Conservation (phyloP, 2,329 filamentous ascomycete species). For the Penicillium sp. region DNA sequence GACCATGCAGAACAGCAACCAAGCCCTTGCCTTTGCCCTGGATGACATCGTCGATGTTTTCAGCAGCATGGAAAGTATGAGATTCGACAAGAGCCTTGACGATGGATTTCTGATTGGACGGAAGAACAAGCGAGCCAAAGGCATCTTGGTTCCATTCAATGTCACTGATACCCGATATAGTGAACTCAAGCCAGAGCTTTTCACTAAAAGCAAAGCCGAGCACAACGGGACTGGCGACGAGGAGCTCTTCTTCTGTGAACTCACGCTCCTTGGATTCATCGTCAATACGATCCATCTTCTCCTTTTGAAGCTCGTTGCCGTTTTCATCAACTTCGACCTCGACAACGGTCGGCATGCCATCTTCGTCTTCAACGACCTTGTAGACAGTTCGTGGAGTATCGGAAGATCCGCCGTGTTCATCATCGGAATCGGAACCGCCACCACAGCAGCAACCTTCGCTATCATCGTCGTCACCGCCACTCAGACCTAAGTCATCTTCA, state of each 20-base stretch:
- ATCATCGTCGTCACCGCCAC: constrained; percentile 26
- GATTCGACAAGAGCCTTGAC: constrained; percentile 81
- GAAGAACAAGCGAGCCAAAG: constrained; percentile 78
- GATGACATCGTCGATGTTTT: constrained; percentile 81
- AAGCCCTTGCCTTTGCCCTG: constrained; percentile 85
- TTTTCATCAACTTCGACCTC: constrained; percentile 59
- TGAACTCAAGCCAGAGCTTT: constrained; percentile 88
- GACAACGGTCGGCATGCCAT: constrained; percentile 55
- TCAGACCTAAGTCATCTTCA: constrained; percentile 34
- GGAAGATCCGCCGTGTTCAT: constrained; percentile 39
- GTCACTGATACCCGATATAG: constrained; percentile 74
- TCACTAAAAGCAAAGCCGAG: constrained; percentile 85
- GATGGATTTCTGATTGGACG: constrained; percentile 63
- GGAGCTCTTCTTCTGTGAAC: constrained; percentile 80
- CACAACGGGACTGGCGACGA: constrained; percentile 81
- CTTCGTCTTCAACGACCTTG: constrained; percentile 58
- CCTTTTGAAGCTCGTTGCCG: constrained; percentile 56
- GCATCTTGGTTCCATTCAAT: constrained; percentile 84
- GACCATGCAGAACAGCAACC: constrained; percentile 79
- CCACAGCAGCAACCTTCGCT: constrained; percentile 46
- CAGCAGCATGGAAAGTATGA: constrained; percentile 77
- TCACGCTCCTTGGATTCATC: constrained; percentile 46
- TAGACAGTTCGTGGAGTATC: constrained; percentile 45
- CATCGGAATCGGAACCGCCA: constrained; percentile 40
- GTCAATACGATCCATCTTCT: constrained; percentile 61